Evolutionary conservation across 164 flowering plant species (phyloP).

Genomic region (Vitis rupestris): DNA sequence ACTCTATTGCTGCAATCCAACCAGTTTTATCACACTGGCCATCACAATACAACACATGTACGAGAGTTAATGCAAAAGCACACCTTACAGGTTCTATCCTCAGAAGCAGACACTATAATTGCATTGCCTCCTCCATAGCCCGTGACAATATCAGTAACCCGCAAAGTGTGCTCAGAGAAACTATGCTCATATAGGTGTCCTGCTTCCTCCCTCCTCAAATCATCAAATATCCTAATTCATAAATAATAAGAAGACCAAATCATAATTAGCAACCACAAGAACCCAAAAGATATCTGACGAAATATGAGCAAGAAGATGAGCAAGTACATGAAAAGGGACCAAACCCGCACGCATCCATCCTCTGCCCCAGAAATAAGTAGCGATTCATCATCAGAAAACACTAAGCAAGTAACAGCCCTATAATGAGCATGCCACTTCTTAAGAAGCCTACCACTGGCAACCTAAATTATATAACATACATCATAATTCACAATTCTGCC

Average conservation of each 20-base stretch:
- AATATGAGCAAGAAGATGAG: background rate
- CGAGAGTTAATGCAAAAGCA: background rate
- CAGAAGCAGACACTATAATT: constrained; percentile 78
- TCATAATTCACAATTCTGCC: background rate
- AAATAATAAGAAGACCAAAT: background rate
- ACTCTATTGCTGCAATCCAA: no score
- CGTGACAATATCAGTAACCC: constrained; percentile 59
- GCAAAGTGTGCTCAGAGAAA: constrained; percentile 61
- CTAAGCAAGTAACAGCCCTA: constrained; percentile 74
- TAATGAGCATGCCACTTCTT: constrained; percentile 85
- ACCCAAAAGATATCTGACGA: background rate
- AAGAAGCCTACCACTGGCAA: constrained; percentile 69
- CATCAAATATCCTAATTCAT: constrained; percentile 62
- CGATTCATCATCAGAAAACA: constrained; percentile 69
- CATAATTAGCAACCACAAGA: background rate
- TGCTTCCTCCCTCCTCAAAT: constrained; percentile 30
- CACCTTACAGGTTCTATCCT: constrained; percentile 96
- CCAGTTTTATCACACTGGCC: no score
- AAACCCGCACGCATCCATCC: constrained; percentile 76
- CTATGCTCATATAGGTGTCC: constrained; percentile 48
- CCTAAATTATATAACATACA: constrained; percentile 37
- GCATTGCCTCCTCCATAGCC: constrained; percentile 86
- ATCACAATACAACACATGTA: no score
- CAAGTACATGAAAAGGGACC: constrained; percentile 70
- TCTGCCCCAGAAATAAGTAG: constrained; percentile 77